phyloP scores from a whole-genome alignment of 345 rosid genomes.

The Hibiscus syriacus region DNA sequence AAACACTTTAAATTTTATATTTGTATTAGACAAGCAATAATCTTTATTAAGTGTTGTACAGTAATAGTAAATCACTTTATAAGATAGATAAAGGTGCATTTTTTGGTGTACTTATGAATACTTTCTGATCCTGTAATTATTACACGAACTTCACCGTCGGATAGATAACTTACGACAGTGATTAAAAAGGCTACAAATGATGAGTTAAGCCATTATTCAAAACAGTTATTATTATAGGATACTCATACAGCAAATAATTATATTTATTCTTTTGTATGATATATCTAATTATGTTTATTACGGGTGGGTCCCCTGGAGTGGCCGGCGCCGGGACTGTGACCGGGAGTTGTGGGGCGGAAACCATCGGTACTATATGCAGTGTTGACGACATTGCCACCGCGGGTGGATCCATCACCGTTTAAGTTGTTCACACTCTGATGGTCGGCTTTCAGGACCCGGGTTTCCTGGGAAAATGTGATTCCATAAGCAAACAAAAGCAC shows the following conservation, averaged over 20 bases:
- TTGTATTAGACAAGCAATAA: no score
- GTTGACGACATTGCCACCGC: not conserved
- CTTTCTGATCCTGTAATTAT: not conserved
- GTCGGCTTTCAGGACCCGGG: constrained; percentile 12
- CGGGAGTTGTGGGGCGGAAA: constrained; percentile 43
- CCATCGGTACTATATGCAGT: constrained; percentile 7
- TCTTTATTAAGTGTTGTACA: no score
- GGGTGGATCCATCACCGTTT: constrained; percentile 7
- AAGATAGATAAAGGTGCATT: no score
- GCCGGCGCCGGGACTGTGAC: constrained; percentile 55
- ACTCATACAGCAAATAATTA: not conserved
- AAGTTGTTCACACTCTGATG: not conserved
- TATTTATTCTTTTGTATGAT: not conserved
- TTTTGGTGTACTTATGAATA: not conserved
- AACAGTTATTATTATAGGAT: not conserved
- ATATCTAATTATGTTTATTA: not conserved
- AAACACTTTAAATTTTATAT: no score
- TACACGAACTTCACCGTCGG: not conserved
- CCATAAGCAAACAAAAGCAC: constrained; percentile 17
- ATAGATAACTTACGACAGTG: not conserved
- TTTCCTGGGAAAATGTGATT: constrained; percentile 14
- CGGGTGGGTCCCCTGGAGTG: constrained; percentile 31
- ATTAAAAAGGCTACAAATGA: not conserved
- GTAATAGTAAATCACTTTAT: no score
- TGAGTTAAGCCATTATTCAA: not conserved